These are phyloP conservation scores for Tricholoma bakamatsutake DNA, from an alignment of 768 basidiomycete species.

Conservation along the genomic window DNA sequence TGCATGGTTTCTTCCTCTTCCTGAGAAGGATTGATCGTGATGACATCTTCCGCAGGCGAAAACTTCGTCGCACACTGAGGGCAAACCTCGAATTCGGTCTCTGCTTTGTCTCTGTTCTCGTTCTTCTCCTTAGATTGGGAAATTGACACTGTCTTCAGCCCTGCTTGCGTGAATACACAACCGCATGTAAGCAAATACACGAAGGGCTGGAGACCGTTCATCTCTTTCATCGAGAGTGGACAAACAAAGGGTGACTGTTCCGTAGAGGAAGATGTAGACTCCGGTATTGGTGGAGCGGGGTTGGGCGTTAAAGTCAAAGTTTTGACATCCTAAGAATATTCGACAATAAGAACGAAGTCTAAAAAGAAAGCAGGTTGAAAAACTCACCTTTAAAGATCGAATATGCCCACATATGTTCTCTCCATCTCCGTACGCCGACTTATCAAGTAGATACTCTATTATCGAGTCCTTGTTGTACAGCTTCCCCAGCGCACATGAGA, in stretches of 20 bases:
- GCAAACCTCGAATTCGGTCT: slow-evolving; percentile 50
- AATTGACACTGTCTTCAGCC: slow-evolving; percentile 58
- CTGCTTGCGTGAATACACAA: slow-evolving; percentile 86
- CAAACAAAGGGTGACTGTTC: slow-evolving; percentile 76
- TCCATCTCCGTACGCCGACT: slow-evolving; percentile 82
- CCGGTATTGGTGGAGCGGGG: slow-evolving; percentile 40
- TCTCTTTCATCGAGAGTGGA: slow-evolving; percentile 88
- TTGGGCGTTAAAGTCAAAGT: slow-evolving; percentile 78
- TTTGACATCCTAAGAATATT: slow-evolving; percentile 70
- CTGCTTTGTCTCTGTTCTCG: slow-evolving; percentile 4
- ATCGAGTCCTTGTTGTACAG: slow-evolving; percentile 95
- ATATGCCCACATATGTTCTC: slow-evolving; percentile 88
- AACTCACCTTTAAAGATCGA: slow-evolving; percentile 76
- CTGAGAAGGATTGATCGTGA: slow-evolving; percentile 60
- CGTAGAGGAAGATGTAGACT: slow-evolving; percentile 27
- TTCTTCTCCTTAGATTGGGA: slow-evolving; percentile 14
- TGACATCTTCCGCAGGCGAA: slow-evolving; percentile 45
- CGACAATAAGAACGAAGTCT: not conserved
- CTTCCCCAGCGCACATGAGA: slow-evolving; percentile 88
- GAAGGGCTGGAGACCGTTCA: slow-evolving; percentile 88
- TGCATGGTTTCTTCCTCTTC: slow-evolving; percentile 63
- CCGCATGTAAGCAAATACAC: slow-evolving; percentile 84
- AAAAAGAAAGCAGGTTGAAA: not conserved
- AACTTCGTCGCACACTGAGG: slow-evolving; percentile 77
- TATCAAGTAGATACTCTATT: slow-evolving; percentile 85